Evolutionary conservation across 2,329 filamentous ascomycete species (phyloP).

Genomic region (Trichoderma endophyticum): DNA sequence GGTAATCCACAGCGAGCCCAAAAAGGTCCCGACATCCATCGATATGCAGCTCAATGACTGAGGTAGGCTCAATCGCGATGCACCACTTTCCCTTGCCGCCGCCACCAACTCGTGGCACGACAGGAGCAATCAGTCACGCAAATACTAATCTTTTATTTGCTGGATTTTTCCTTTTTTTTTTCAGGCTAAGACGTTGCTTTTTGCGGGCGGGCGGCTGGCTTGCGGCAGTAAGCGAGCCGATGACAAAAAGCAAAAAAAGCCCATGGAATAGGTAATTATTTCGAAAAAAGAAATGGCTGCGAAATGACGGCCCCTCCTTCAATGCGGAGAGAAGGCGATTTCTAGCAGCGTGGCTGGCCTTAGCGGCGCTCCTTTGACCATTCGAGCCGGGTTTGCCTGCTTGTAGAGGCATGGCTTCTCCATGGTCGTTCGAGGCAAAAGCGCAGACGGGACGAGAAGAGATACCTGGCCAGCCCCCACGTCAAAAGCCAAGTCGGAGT

Average conservation of each 20-base stretch:
- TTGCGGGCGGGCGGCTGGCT: constrained; percentile 2
- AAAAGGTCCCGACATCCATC: background rate
- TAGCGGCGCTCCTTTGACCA: constrained; percentile 12
- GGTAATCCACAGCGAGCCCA: constrained; percentile 3
- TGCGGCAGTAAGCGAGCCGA: constrained; percentile 2
- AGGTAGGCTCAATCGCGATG: background rate
- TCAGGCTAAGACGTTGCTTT: background rate
- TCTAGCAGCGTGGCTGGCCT: constrained; percentile 1
- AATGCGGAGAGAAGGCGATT: constrained; percentile 5
- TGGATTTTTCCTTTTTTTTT: background rate
- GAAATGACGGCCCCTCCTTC: background rate
- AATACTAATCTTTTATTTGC: background rate
- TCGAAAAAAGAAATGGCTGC: background rate
- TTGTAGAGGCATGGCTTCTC: background rate
- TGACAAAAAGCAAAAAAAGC: background rate
- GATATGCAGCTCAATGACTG: background rate
- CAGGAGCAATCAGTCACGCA: background rate
- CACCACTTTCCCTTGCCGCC: background rate
- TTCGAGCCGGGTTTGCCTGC: constrained; percentile 4
- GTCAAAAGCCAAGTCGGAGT: background rate
- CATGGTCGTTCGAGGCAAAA: background rate
- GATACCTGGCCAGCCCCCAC: background rate
- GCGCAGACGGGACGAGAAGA: background rate
- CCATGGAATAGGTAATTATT: background rate
- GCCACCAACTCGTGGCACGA: background rate